phyloP scores from a whole-genome alignment of 2,329 filamentous ascomycete genomes.

The Pseudogymnoascus sp. region DNA sequence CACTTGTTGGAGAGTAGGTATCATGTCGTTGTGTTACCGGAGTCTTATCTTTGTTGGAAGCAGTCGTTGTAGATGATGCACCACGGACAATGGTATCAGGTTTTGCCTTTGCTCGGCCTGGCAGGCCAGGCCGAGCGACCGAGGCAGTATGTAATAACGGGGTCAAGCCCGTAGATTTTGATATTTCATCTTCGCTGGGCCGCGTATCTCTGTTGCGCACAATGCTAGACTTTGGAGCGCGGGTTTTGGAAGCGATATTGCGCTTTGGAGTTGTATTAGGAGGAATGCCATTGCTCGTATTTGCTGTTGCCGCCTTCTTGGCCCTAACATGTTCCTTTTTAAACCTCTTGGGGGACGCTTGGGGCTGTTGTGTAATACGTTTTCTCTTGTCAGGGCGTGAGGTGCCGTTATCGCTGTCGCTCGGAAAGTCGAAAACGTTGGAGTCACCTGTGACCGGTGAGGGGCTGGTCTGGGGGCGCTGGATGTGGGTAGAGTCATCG shows the following conservation, averaged over 20 bases:
- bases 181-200: not conserved
- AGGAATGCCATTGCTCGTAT: not conserved
- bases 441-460: not conserved
- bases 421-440: conserved; percentile 13
- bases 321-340: not conserved
- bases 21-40: not conserved
- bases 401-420: conserved; percentile 18
- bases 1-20: not conserved
- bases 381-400: conserved; percentile 7
- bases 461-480: not conserved
- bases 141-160: not conserved
- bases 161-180: not conserved
- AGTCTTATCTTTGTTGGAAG: not conserved
- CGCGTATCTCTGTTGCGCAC: not conserved
- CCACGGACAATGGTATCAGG: not conserved
- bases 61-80: not conserved
- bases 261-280: not conserved
- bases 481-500: not conserved
- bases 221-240: not conserved
- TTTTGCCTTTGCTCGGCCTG: not conserved
- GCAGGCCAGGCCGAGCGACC: not conserved
- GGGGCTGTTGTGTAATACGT: not conserved
- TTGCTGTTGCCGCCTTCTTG: not conserved
- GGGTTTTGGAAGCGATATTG: not conserved
- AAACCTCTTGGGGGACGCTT: not conserved